Evolutionary conservation across 768 basidiomycete genomes (phyloP).

Genomic region (Agaricus subrufescens): DNA sequence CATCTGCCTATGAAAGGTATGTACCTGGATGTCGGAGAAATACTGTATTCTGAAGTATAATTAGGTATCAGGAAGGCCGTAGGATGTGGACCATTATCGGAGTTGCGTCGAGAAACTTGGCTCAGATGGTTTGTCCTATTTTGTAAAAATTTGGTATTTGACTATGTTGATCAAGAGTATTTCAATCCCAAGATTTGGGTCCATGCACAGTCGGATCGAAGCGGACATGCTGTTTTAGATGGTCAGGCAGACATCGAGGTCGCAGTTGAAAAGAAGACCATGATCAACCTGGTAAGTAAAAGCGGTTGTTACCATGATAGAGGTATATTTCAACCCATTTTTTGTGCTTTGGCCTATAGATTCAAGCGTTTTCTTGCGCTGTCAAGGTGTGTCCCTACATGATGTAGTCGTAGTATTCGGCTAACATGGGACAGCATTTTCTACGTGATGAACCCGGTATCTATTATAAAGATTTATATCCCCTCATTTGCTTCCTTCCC

Average conservation of each 20-base stretch:
- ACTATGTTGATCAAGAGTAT: not conserved
- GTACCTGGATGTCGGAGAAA: not conserved
- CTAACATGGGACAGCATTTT: slow-evolving; percentile 39
- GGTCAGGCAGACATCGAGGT: slow-evolving; percentile 32
- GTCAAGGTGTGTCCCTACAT: slow-evolving; percentile 45
- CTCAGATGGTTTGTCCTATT: slow-evolving; percentile 42
- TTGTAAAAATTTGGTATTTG: not conserved
- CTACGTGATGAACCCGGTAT: slow-evolving; percentile 66
- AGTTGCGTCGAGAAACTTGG: slow-evolving; percentile 52
- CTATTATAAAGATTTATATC: slow-evolving; percentile 72
- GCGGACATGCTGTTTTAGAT: slow-evolving; percentile 23
- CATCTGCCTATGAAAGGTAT: slow-evolving; percentile 54
- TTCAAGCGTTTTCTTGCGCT: slow-evolving; percentile 65
- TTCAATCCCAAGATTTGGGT: slow-evolving; percentile 42
- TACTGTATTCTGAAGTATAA: not conserved
- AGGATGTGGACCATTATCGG: slow-evolving; percentile 67
- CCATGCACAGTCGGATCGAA: slow-evolving; percentile 44
- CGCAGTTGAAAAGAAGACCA: slow-evolving; percentile 69
- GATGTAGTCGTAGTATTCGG: not conserved
- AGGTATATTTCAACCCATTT: not conserved
- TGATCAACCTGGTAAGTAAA: slow-evolving; percentile 57
- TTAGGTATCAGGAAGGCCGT: slow-evolving; percentile 62
- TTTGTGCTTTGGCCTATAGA: slow-evolving; percentile 25
- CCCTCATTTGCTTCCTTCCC: slow-evolving; percentile 63
- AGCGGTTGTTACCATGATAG: too few relatives aligned